Conservation (phyloP, 495 filamentous ascomycete genomes). For the Astrothelium subdiscretum region DNA sequence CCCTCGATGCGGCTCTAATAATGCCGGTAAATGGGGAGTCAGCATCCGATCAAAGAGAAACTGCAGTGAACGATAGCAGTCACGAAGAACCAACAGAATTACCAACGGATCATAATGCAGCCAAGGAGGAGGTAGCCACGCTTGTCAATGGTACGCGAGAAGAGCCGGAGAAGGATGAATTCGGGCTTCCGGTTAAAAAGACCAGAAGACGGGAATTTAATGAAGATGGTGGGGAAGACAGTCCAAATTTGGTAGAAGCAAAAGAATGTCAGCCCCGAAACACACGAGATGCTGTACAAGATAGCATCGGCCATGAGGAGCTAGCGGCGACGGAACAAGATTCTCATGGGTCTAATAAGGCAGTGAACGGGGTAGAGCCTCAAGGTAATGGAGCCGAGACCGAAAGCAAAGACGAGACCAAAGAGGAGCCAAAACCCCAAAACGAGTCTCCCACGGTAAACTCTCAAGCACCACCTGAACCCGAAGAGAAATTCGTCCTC, state of each 20-base stretch:
- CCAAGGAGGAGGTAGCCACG: not conserved
- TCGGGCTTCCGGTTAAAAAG: slow-evolving; percentile 14
- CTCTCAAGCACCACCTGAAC: not conserved
- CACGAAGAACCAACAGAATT: not conserved
- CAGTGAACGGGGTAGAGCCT: not conserved
- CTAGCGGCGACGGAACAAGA: not conserved
- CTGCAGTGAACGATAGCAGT: too few species aligned
- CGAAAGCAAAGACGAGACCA: not conserved
- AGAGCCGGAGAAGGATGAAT: slow-evolving; percentile 21
- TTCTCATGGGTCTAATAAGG: not conserved
- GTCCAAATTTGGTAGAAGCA: not conserved
- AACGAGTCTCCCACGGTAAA: not conserved
- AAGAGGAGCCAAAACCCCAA: not conserved
- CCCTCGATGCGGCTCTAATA: not conserved
- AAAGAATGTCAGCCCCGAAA: not conserved
- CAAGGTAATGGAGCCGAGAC: not conserved
- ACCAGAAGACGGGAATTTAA: not conserved
- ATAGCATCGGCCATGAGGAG: not conserved
- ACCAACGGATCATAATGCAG: not conserved
- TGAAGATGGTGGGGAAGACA: slow-evolving; percentile 4
- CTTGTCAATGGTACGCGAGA: not conserved
- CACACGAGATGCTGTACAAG: not conserved
- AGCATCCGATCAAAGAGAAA: not conserved
- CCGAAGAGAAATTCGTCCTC: not conserved
- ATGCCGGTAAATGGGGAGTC: not conserved